Conservation (phyloP, 1,284 basidiomycete species). For the Agroathelia rolfsii region DNA sequence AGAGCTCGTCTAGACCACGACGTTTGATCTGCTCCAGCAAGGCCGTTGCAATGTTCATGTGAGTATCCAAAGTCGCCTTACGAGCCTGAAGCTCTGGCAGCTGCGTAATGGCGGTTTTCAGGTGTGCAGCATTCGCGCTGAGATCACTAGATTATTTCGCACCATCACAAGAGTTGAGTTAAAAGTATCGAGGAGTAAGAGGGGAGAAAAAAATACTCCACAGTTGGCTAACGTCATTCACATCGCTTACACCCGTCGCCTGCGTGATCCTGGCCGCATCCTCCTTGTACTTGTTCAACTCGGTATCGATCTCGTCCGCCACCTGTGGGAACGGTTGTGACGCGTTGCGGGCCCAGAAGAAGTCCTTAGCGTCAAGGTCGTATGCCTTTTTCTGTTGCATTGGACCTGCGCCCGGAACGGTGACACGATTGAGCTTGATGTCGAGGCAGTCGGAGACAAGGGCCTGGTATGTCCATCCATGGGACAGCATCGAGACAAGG, state of each 20-base stretch:
- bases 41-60: conserved; percentile 99
- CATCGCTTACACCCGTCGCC: conserved; percentile 91
- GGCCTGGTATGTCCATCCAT: conserved; percentile 99
- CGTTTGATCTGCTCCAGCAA: conserved; percentile 94
- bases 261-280: conserved; percentile 97
- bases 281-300: conserved; percentile 90
- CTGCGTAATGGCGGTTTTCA: conserved; percentile 97
- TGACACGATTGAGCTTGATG: conserved; percentile 93
- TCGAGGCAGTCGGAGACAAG: conserved; percentile 96
- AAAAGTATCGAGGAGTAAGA: conserved; percentile 3
- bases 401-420: conserved; percentile 42
- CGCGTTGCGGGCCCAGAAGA: conserved; percentile 98
- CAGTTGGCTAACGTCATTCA: conserved; percentile 93
- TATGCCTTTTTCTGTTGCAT: conserved; percentile 82
- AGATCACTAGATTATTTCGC: conserved; percentile 58
- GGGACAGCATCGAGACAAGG: conserved; percentile 88
- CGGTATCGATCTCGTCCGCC: conserved; percentile 92
- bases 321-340: conserved; percentile 97
- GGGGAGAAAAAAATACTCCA: conserved; percentile 29
- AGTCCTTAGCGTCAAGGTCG: conserved; percentile 96
- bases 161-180: too few relatives aligned
- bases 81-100: conserved; percentile 94
- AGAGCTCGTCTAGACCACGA: conserved; percentile 90
- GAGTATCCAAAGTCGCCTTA: conserved; percentile 93
- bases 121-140: conserved; percentile 88